A percentile compares a stretch with the other conserved stretches of the same genome.
Conservation (phyloP, 345 rosid genomes). For the Noccaea caerulescens region DNA sequence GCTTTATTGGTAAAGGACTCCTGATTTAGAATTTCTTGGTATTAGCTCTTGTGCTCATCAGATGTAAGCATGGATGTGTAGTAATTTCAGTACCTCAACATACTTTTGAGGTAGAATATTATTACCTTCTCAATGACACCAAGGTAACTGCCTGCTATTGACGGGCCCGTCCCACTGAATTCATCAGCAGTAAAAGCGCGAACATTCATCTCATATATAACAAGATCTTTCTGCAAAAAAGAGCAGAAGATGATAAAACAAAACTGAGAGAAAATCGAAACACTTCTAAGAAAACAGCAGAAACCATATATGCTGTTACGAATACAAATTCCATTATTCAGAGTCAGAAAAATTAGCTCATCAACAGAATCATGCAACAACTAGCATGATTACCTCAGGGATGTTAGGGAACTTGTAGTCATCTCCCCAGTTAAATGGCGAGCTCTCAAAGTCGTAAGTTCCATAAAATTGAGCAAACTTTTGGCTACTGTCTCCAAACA, state of each 20-base stretch:
- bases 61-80: background rate
- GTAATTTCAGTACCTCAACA: constrained; percentile 8
- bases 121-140: constrained; percentile 87
- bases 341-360: constrained; percentile 1
- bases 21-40: no score
- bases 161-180: constrained; percentile 77
- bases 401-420: constrained; percentile 70
- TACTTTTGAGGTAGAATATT: background rate
- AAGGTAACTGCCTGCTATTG: constrained; percentile 73
- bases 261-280: background rate
- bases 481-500: constrained; percentile 69
- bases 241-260: constrained; percentile 6
- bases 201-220: constrained; percentile 92
- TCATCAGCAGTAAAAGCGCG: constrained; percentile 93
- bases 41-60: constrained; percentile 1
- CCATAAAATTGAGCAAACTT: constrained; percentile 70
- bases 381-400: constrained; percentile 62
- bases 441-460: constrained; percentile 81
- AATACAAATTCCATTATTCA: background rate
- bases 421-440: constrained; percentile 86
- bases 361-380: constrained; percentile 22
- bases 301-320: background rate
- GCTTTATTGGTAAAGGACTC: background rate
- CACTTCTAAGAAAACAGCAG: no score
- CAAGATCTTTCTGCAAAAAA: constrained; percentile 86